Conservation (phyloP, 2,329 filamentous ascomycete species). For the Ceratocystis albifundus region DNA sequence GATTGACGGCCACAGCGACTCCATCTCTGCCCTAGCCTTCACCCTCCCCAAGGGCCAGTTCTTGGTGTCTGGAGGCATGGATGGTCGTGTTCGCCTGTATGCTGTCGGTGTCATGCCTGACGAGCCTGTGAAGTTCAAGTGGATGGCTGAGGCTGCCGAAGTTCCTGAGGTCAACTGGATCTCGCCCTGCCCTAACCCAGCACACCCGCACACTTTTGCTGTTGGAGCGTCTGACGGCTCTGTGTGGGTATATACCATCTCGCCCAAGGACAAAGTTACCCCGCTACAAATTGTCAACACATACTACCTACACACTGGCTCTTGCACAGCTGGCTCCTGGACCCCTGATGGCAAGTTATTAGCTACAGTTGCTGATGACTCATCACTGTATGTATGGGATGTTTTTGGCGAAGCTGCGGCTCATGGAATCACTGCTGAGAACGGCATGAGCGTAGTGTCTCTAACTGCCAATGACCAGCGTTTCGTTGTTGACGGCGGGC, state of each 20-base stretch:
- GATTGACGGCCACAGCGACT: slow-evolving; percentile 85
- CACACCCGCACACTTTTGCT: slow-evolving; percentile 69
- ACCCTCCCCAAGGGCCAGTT: slow-evolving; percentile 74
- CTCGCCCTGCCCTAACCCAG: slow-evolving; percentile 56
- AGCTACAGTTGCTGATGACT: slow-evolving; percentile 80
- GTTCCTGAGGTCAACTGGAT: slow-evolving; percentile 96
- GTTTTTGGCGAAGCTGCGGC: slow-evolving; percentile 68
- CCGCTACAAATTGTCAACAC: slow-evolving; percentile 74
- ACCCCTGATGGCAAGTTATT: slow-evolving; percentile 76
- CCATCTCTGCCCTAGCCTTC: slow-evolving; percentile 75
- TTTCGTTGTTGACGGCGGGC: slow-evolving; percentile 80
- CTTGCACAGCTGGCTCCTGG: slow-evolving; percentile 86
- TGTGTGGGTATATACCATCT: slow-evolving; percentile 91
- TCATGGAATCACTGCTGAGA: slow-evolving; percentile 39
- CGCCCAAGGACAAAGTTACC: slow-evolving; percentile 46
- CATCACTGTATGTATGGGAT: slow-evolving; percentile 84
- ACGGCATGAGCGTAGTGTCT: slow-evolving; percentile 56
- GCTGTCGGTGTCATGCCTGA: slow-evolving; percentile 38
- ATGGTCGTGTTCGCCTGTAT: slow-evolving; percentile 69
- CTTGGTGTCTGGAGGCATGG: slow-evolving; percentile 74
- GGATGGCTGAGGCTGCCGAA: slow-evolving; percentile 69
- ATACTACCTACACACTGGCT: slow-evolving; percentile 78
- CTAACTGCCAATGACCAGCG: slow-evolving; percentile 74
- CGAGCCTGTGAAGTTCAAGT: slow-evolving; percentile 43
- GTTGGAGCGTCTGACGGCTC: slow-evolving; percentile 82